phyloP scores from a whole-genome alignment of 257 asterid genomes.

The Solanum megistacrolobum region DNA sequence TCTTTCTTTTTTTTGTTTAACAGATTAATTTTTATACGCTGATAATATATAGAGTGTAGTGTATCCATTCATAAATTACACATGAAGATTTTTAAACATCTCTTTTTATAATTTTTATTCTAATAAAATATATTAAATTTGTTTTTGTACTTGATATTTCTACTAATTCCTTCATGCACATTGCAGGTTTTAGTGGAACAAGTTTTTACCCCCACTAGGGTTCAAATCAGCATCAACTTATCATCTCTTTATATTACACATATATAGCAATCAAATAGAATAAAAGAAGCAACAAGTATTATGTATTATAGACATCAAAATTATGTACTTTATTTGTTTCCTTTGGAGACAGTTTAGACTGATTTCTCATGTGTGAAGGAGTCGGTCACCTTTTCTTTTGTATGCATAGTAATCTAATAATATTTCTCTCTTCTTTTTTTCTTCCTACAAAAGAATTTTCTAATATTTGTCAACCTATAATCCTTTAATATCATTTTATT shows the following conservation, averaged over 20 bases:
- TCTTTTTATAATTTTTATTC: background rate
- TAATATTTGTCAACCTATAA: no score
- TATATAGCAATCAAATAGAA: background rate
- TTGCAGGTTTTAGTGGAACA: constrained; percentile 36
- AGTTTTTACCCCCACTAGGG: constrained; percentile 4
- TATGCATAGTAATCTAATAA: background rate
- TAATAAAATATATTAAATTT: background rate
- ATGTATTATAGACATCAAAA: background rate
- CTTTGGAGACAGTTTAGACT: background rate
- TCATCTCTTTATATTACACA: background rate
- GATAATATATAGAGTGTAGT: background rate
- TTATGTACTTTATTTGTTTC: background rate
- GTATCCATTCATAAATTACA: background rate
- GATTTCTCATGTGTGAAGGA: background rate
- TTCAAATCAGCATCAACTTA: constrained; percentile 1
- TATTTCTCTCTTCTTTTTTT: background rate
- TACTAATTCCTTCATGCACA: background rate
- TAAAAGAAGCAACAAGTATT: background rate
- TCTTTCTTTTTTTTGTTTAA: background rate
- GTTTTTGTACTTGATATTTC: background rate
- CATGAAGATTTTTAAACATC: no score
- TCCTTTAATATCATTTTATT: no score
- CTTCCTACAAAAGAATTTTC: background rate
- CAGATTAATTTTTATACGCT: background rate
- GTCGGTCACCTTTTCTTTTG: background rate